Conservation (phyloP, 306 rosid species). For the Prunus mume region DNA sequence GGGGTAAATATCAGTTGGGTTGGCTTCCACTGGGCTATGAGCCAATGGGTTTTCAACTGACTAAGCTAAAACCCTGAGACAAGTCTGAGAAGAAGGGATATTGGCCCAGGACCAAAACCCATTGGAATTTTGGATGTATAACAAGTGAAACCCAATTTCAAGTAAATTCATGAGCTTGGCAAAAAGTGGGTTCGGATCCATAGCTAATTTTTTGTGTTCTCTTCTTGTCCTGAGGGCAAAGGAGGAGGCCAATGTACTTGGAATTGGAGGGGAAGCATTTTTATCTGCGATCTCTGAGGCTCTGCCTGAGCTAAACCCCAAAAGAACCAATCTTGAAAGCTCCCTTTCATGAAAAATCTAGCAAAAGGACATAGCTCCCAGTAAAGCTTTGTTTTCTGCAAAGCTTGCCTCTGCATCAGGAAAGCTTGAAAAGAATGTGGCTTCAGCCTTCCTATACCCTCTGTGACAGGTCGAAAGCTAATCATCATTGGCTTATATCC, state of each 20-base stretch:
- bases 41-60: background rate
- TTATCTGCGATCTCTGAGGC: background rate
- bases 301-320: background rate
- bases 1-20: background rate
- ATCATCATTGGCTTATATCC: conserved; percentile 29
- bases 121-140: background rate
- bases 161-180: background rate
- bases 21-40: background rate
- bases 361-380: conserved; percentile 7
- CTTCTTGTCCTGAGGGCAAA: background rate
- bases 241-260: background rate
- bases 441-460: background rate
- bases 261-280: background rate
- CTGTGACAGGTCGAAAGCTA: conserved; percentile 27
- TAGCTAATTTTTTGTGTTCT: background rate
- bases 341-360: conserved; percentile 3
- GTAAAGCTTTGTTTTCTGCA: background rate
- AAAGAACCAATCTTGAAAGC: background rate
- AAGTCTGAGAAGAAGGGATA: background rate
- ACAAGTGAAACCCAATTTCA: background rate
- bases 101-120: background rate
- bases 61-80: background rate
- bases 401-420: background rate
- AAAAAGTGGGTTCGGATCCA: background rate
- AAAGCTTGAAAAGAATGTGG: background rate